Evolutionary conservation across 257 asterid species (phyloP).

Genomic region (Solanum pennellii): DNA sequence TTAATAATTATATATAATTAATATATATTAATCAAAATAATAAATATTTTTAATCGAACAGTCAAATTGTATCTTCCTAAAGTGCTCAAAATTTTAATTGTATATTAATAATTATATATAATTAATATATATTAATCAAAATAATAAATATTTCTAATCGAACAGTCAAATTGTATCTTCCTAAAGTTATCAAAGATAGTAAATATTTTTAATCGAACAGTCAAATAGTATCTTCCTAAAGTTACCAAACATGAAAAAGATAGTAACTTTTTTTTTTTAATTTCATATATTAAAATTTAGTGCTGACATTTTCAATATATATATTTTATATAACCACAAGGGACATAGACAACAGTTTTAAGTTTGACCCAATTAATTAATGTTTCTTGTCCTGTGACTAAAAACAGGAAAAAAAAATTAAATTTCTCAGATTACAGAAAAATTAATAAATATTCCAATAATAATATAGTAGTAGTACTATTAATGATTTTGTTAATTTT

Average conservation of each 20-base stretch:
- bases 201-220: no score
- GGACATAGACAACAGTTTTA: neutral
- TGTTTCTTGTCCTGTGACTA: conserved; percentile 48
- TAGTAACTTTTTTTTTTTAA: neutral
- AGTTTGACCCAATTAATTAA: conserved; percentile 53
- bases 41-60: no score
- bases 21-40: no score
- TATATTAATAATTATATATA: no score
- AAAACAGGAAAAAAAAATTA: neutral
- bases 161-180: neutral
- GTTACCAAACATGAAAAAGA: neutral
- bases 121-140: no score
- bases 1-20: no score
- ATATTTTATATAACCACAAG: neutral
- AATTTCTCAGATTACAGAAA: conserved; percentile 14
- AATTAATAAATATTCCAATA: conserved; percentile 12
- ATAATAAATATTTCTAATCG: no score
- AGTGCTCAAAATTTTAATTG: no score
- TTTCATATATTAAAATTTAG: neutral
- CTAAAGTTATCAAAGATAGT: no score
- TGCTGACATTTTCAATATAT: neutral
- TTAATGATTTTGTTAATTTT: neutral
- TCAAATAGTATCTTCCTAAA: no score
- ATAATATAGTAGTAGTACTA: conserved; percentile 1
- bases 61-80: no score